Base-by-base conservation (phyloP, 169 alveolate genomes). In the Eimeria maxima region DNA sequence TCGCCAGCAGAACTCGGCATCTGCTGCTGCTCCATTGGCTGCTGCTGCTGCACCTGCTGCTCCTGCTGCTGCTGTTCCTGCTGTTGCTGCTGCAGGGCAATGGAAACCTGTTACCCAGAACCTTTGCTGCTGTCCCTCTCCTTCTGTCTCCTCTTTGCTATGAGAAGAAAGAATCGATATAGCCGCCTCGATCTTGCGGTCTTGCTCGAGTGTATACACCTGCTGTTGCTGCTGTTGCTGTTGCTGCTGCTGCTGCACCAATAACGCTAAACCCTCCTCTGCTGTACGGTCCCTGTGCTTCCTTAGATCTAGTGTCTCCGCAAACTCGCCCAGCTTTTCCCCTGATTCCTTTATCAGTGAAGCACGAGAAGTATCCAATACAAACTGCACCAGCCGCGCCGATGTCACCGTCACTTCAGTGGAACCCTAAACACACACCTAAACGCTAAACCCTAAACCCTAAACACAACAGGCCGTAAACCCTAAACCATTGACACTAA, bases 371-470 rank as follows among this genome's bases (percentile, higher is more conserved):
- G 55, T 71, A 24, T 71, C 83, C 2, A 71, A 24, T 27, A 71
- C 83, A 42, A 16, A 71, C 83, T 71, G 83, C 8, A 71, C 55
- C 13, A 42, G 29, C 13, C n/a, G 83, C 55, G 45, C 53, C 55
- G 83, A 71, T 27, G 29, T 71, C 83, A 33, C 10, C 22, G n/a
- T 53, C 10, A 33, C 24, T 2, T 42, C 83, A 29, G 38, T 1
- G 13, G 74, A 63, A 29, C n/a, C 74, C 74, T 63, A 11, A 18
- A 63, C 74, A 63, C 74, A 63, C 27, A 71, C 83, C 83, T 33
- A 71, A 71, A 71, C 83, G 55, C 83, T 71, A 71, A 71, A 71
- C 83, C 83, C 83, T 71, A 71, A 71, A 71, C 83, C 83, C 83
- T 69, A 65, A 65, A 65, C 74, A 11, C 74, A 11, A 65, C 7